Evolutionary conservation across 2,329 filamentous ascomycete genomes (phyloP), one percentile per base, ranked within the genome.

Genomic region (Fusarium sp.): DNA sequence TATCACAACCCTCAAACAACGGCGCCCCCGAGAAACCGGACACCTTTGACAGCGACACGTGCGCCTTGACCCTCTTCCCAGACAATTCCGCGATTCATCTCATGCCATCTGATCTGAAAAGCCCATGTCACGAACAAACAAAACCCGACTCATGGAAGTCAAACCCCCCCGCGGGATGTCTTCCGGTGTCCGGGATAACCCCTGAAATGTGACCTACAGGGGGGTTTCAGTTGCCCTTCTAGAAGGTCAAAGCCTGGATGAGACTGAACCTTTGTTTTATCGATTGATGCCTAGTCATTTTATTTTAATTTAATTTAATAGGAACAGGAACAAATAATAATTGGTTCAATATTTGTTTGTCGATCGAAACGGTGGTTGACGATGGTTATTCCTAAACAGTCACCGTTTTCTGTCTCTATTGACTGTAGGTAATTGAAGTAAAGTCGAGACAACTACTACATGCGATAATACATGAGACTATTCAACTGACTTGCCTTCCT

Each of bases 241-340:
- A 75, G 73, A 75, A 75, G 62, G 62, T 53, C 50, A 63, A 65
- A 66, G 69, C 60, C 42, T 67, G 59, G 71, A 67, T 37, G 46
- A 50, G 34, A 50, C 34, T 37, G 46, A 50, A 31, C 30, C 30
- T n/a, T 50, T 50, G 46, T n/a, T 39, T 51, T 51, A 58, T 45
- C 13, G 16, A 43, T 50, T 66, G 58, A 57, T 67, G 58, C 49
- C 65, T 41, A 51, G 63, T 53, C 62, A 53, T 60, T 74, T 62
- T 74, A 56, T 59, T 58, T 30, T 37, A 34, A 41, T 51, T 41
- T 51, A 25, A 41, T 51, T 41, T 51, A 41, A 41, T 41, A 10
- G 13, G 7, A 39, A 26, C 4, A 8, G 14, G 25, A 30, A 52
- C 19, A 13, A 62, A 62, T 62, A 62, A 65, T 67, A 43, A 56